Evolutionary conservation across 2,329 filamentous ascomycete species (phyloP), one percentile per base, ranked within the genome.

Genomic region (Aspergillus cejpii): DNA sequence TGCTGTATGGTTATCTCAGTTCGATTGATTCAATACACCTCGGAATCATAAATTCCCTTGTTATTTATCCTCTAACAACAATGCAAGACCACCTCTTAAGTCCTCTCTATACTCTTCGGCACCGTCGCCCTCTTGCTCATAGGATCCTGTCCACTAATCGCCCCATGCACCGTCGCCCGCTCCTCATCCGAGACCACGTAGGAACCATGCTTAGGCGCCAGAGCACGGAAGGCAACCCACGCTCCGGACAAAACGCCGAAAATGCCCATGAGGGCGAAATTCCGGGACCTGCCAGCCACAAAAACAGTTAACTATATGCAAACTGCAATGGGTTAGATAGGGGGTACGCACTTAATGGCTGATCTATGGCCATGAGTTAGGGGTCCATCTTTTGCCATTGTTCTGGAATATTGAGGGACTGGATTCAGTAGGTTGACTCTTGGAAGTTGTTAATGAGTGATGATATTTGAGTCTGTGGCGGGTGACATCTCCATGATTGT

Each of bases 241-340:
- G 49, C 44, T 24, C 53, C 53, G 3, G 50, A 45, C 3, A 60
- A 37, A 10, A 60, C 52, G 1, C 55, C 53, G 29, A 45, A 43
- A 21, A 53, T 51, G 36, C 55, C 57, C 37, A 54, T 20, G 6
- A 60, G 3, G 10, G 56, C 57, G 31, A 54, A 45, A 10, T 49
- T 56, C 17, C 52, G 54, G 19, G 47, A 50, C 36, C 56, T 59
- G 15, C 6, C 23, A 26, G 20, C n/a, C 10, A 2, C 5, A n/a
- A 21, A 19, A 20, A 20, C 17, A 11, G 31, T 34, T 8, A 34
- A 15, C 14, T 19, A 20, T 10, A 20, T 10, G 10, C 10, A 15
- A n/a, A 19, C 31, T 20, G 10, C 14, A 11, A 20, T 20, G 23
- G 23, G 8, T 24, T 24, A 8, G 23, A 24, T 5, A 24, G 17